These are phyloP conservation scores for Amaranthus cruentus DNA, from an alignment of 148 eudicot genomes.

Conservation along the genomic window DNA sequence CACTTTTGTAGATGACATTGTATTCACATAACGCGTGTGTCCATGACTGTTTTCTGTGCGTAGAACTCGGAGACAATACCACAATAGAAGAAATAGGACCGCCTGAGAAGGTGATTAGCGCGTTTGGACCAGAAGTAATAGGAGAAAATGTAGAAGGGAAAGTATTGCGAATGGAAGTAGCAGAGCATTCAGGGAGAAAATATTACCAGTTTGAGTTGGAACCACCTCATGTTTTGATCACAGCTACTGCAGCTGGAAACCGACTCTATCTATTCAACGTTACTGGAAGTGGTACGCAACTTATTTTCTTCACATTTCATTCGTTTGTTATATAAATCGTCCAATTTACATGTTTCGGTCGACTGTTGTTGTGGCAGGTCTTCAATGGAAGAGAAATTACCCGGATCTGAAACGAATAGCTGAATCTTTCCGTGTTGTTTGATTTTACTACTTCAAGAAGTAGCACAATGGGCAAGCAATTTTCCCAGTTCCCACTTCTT, in stretches of 20 bases:
- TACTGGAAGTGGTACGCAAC: constrained; percentile 57
- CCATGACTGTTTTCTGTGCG: constrained; percentile 11
- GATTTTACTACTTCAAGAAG: constrained; percentile 16
- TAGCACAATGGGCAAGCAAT: not conserved
- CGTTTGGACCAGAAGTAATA: constrained; percentile 92
- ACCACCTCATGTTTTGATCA: constrained; percentile 82
- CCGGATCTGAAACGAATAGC: constrained; percentile 74
- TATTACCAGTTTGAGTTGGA: constrained; percentile 91
- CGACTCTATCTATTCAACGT: constrained; percentile 79
- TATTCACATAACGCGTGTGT: not conserved
- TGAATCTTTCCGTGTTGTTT: constrained; percentile 74
- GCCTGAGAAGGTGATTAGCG: constrained; percentile 80
- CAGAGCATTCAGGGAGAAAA: constrained; percentile 73
- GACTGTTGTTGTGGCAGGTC: constrained; percentile 37
- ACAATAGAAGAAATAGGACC: constrained; percentile 71
- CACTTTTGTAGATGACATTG: not conserved
- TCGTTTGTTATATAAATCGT: not conserved
- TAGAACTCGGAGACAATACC: constrained; percentile 67
- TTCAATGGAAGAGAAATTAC: constrained; percentile 93
- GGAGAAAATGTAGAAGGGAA: constrained; percentile 95
- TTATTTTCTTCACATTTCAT: not conserved
- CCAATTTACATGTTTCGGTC: not conserved
- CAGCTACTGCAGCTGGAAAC: constrained; percentile 97
- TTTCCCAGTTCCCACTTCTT: not conserved
- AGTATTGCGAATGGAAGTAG: constrained; percentile 64